These are phyloP conservation scores for Heliocybe sulcata DNA, from an alignment of 1,284 basidiomycete genomes.

Conservation along the genomic window DNA sequence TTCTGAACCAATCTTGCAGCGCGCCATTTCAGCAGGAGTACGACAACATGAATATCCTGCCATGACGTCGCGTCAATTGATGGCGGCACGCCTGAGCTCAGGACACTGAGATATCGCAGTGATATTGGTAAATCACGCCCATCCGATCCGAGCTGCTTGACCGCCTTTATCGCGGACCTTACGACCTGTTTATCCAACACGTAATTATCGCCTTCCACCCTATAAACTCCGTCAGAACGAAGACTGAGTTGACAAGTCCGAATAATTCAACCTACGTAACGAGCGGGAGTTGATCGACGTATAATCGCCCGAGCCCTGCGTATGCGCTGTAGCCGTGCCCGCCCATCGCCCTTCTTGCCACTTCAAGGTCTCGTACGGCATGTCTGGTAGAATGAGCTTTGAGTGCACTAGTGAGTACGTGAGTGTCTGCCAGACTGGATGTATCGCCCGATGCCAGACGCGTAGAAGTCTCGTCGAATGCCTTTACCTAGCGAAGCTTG, in stretches of 20 bases:
- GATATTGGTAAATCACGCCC: slow-evolving; percentile 34
- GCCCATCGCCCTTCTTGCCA: slow-evolving; percentile 64
- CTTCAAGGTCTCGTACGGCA: slow-evolving; percentile 57
- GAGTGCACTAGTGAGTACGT: slow-evolving; percentile 64
- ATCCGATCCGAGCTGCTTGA: slow-evolving; percentile 25
- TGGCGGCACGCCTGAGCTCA: slow-evolving; percentile 20
- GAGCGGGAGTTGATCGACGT: slow-evolving; percentile 59
- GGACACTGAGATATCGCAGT: slow-evolving; percentile 44
- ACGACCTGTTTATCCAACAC: slow-evolving; percentile 71
- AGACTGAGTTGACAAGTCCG: background rate
- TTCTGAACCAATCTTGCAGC: slow-evolving; percentile 52
- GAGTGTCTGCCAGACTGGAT: slow-evolving; percentile 60
- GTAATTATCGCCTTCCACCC: slow-evolving; percentile 75
- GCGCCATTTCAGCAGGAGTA: slow-evolving; percentile 51
- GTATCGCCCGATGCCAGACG: slow-evolving; percentile 51
- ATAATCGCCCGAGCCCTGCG: slow-evolving; percentile 57
- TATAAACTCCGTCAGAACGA: slow-evolving; percentile 14
- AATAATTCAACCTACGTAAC: slow-evolving; percentile 46
- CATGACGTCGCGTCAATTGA: slow-evolving; percentile 20
- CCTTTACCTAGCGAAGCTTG: slow-evolving; percentile 27
- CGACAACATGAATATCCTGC: slow-evolving; percentile 29
- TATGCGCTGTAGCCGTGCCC: slow-evolving; percentile 75
- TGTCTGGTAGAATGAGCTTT: slow-evolving; percentile 56
- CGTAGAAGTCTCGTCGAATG: slow-evolving; percentile 42
- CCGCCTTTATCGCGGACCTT: slow-evolving; percentile 59